Base-by-base conservation (phyloP, 1,139 yeast species). In the Magnusiomyces sp. region DNA sequence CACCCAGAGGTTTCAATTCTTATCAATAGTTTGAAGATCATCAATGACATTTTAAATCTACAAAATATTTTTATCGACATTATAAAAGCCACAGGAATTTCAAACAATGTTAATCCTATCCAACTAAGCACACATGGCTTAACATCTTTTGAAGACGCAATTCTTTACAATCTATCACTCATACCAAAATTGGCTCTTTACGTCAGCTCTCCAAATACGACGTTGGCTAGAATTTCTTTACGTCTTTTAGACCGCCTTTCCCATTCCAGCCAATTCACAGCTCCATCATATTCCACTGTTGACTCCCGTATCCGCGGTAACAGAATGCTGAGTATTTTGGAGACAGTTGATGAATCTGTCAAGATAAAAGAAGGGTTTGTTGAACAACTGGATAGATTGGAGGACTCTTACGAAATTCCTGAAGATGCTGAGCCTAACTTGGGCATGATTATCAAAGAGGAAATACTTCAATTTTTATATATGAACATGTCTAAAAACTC, bases 311-410 rank as follows among this genome's bases (percentile, higher is more conserved):
- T 77, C 49, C 74, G 73, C 20, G 76, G 74, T 53, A 81, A 82
- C 56, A 76, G 92, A 55, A 67, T 90, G n/a, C 67, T 90, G 42
- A 81, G 88, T 0, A 74, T 87, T 31, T 74, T 85, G 48, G 83
- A 81, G 59, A 81, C 87, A 14, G 78, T 85, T 33, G 87, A 84
- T 58, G 96, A 89, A 58, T 62, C 71, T 0, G 65, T 69, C 4
- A 76, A 89, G 54, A 84, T 92, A 43, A 79, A 84, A 55, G 79
- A 76, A 58, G 81, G 89, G 0, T 80, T 89, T 54, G 80, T 87
- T 45, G 77, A 78, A 47, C 95, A 87, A 60, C 68, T 90, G 43
- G 83, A 79, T 45, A 59, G 77, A 10, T 70, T 71, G 49, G 70
- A 68, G 45, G 68, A 59, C 34, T 49, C 44, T 9, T 58, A 45